Evolutionary conservation across 305 asterid genomes (phyloP).

Genomic region (Solanum hybrid): DNA sequence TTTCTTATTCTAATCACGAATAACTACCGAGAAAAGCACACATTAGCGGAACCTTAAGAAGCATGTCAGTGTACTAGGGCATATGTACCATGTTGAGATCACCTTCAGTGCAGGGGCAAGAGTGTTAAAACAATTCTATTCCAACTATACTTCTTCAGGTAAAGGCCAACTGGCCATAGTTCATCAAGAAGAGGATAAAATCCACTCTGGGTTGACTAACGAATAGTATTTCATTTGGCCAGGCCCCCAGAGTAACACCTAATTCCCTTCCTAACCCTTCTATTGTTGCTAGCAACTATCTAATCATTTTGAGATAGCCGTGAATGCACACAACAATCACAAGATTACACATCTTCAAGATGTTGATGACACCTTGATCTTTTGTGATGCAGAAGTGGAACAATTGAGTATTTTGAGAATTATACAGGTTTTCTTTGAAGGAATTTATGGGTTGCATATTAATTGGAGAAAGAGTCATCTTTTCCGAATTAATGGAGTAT

Average conservation of each 20-base stretch:
- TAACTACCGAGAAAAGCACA: not conserved
- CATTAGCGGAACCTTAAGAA: not conserved
- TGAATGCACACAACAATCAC: not conserved
- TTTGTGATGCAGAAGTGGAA: not conserved
- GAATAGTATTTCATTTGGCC: not conserved
- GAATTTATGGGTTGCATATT: not conserved
- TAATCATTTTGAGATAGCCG: not conserved
- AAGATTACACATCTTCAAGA: not conserved
- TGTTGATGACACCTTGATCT: not conserved
- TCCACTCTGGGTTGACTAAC: not conserved
- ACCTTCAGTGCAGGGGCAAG: not conserved
- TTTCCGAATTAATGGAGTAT: not conserved
- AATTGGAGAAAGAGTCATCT: not conserved
- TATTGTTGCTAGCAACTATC: not conserved
- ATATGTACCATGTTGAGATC: not conserved
- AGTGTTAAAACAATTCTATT: not conserved
- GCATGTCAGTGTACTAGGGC: not conserved
- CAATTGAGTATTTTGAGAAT: not conserved
- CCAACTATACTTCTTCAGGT: not conserved
- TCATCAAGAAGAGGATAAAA: not conserved
- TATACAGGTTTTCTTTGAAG: not conserved
- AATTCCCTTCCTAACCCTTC: not conserved
- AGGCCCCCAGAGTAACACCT: not conserved
- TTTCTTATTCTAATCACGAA: not conserved
- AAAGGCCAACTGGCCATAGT: not conserved